A percentile compares a stretch with the other conserved stretches of the same genome.
phyloP scores from a whole-genome alignment of 75 land plant genomes.

The Pinus albicaulis region DNA sequence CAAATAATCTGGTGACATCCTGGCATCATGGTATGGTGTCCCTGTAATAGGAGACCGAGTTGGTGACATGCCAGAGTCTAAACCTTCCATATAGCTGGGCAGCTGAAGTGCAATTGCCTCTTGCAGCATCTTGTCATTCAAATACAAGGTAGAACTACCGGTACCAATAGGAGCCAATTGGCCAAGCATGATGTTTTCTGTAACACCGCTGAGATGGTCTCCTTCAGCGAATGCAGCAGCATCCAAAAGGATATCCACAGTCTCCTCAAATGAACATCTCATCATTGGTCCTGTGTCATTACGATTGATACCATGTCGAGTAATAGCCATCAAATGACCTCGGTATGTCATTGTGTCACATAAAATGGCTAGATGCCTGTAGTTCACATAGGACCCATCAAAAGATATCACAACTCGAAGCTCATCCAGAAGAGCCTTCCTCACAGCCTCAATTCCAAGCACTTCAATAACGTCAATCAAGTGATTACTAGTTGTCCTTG shows the following conservation, averaged over 20 bases:
- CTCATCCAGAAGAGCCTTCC: constrained; percentile 79
- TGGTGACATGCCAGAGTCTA: constrained; percentile 66
- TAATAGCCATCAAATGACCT: constrained; percentile 54
- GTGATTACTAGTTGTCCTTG: constrained; percentile 48
- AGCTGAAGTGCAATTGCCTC: constrained; percentile 95
- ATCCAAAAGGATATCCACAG: constrained; percentile 77
- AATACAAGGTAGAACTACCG: constrained; percentile 69
- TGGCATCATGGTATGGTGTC: constrained; percentile 77
- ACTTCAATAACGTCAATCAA: constrained; percentile 59
- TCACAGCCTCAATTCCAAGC: constrained; percentile 74
- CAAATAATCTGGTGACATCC: constrained; percentile 80
- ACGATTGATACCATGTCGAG: constrained; percentile 90
- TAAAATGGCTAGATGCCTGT: constrained; percentile 63
- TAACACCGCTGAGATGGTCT: constrained; percentile 93
- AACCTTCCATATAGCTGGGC: constrained; percentile 91
- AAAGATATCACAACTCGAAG: constrained; percentile 49
- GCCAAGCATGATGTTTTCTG: constrained; percentile 98
- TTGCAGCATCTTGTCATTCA: constrained; percentile 90
- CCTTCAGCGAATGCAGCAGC: constrained; percentile 96
- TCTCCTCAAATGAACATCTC: constrained; percentile 92
- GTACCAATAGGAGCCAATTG: constrained; percentile 99
- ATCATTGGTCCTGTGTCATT: constrained; percentile 99
- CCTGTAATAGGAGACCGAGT: constrained; percentile 86
- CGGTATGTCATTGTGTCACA: constrained; percentile 59
- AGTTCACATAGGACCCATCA: constrained; percentile 58